Evolutionary conservation across 1,139 yeast genomes (phyloP), one percentile per base, ranked within the genome.

Genomic region (Kodamaea anthophila): DNA sequence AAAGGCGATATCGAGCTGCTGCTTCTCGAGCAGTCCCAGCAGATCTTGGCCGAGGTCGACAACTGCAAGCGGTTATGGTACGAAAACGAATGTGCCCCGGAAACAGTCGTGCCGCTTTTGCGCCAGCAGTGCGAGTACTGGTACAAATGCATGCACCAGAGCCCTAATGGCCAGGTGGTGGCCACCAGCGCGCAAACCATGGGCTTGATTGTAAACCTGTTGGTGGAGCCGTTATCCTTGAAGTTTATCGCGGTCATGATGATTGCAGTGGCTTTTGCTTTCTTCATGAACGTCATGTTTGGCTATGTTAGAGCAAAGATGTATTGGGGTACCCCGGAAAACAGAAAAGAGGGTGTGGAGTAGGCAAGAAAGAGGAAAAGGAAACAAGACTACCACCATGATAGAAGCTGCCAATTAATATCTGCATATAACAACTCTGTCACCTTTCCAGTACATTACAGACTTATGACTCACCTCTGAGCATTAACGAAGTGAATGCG

Each of bases 141-240:
- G 84, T 63, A 61, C 33, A 63, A 67, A 31, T 79, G 88, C 43
- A 77, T 78, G 77, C 61, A 60, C 30, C 72, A 70, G 39, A 74
- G 74, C 32, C 73, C 78, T 3, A 47, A 47, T 24, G 55, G 73
- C 21, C 58, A 65, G 32, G 58, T 58, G 33, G 69, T 79, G 5
- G 63, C 62, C 36, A 60, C 79, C 9, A 70, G 78, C 49, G 84
- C 85, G 0, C 74, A 74, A 35, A 74, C 81, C 0, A 42, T 80
- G 3, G 87, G 86, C 0, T 57, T 74, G 34, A 60, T 79, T 8
- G 38, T 79, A n/a, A 78, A 78, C 42, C 67, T 80, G 0, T 62
- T 80, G 36, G 61, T 79, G 12, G 83, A 78, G 39, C 83, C 84
- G 0, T 65, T 82, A 26, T 77, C 82, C 3, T 47, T 66, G 20